Evolutionary conservation across 2,329 filamentous ascomycete species (phyloP), one percentile per base, ranked within the genome.

Genomic region (Alternaria brassicae): DNA sequence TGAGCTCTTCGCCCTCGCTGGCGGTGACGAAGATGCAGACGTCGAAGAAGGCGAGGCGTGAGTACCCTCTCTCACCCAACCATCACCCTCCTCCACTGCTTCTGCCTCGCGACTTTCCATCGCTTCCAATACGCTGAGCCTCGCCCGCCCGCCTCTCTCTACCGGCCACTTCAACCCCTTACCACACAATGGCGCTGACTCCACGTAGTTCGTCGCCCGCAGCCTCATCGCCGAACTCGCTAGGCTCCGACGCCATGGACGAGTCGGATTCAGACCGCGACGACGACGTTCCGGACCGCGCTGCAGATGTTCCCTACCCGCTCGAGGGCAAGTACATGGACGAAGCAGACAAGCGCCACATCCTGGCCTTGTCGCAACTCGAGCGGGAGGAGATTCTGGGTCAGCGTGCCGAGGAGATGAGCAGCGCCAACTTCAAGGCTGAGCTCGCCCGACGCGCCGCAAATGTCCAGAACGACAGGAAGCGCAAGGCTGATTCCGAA

Each of bases 1-100:
- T 71, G 94, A 97, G 82, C 89, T 98, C 67, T 89, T 98, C 66
- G 93, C 92, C 73, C 88, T 98, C 66, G 95, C 93, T 54, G 95
- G 92, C 72, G 92, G 91, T 68, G 88, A 87, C 40, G 75, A 78
- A 50, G 75, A 78, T 45, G 87, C 87, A 56, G 75, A 77, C 48
- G 87, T 88, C 56, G 89, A 91, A 70, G 91, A 96, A 75, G 91
- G 91, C 66, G 92, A 96, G 82, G 86, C 89, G 91, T 94, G 85
- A 88, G 91, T 87, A 48, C 58, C 63, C 61, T 39, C 42, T 60
- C 51, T 66, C 62, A 53, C 61, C 49, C 62, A 53, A 60, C 49
- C 51, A 30, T 50, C 50, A 47, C 28, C 37, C 49, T 54, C 17
- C 32, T 27, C 61, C 34, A 58, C 62, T 58, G 27, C 50, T 21